phyloP scores from a whole-genome alignment of 177 flowering plant genomes.

The Tripterygium wilfordii region DNA sequence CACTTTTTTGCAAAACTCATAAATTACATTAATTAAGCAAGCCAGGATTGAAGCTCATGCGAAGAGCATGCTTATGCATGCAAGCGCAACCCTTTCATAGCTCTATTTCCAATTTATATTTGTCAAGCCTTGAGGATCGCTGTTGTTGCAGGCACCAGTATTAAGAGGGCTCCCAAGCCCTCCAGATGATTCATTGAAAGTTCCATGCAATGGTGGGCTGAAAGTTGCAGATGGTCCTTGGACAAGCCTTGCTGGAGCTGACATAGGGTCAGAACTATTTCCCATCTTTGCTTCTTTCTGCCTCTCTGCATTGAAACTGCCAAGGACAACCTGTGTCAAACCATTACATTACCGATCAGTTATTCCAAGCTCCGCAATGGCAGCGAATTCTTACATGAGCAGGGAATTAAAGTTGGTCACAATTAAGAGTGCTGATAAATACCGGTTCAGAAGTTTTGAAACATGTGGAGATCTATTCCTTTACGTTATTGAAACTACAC shows the following conservation, averaged over 20 bases:
- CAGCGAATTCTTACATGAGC: not conserved
- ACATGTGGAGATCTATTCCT: too few species aligned
- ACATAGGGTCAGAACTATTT: slow-evolving; percentile 30
- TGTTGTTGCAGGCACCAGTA: slow-evolving; percentile 65
- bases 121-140: slow-evolving; percentile 36
- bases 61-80: too few species aligned
- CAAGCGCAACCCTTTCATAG: too few species aligned
- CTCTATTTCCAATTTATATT: slow-evolving; percentile 62
- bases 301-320: slow-evolving; percentile 63
- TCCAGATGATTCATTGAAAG: slow-evolving; percentile 81
- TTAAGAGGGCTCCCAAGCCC: too few species aligned
- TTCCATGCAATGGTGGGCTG: slow-evolving; percentile 76
- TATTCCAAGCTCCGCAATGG: not conserved
- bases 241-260: slow-evolving; percentile 26
- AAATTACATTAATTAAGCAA: too few species aligned
- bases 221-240: slow-evolving; percentile 35
- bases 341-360: too few species aligned
- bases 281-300: slow-evolving; percentile 39
- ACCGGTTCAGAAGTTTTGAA: too few species aligned
- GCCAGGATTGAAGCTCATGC: too few species aligned
- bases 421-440: too few species aligned
- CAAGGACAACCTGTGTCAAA: slow-evolving; percentile 71
- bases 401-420: too few species aligned
- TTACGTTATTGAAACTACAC: too few species aligned
- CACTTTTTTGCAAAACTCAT: too few species aligned